Percentiles rank a stretch among this genome's conserved stretches.
phyloP scores from a whole-genome alignment of 345 rosid species.

The Theobroma cacao region DNA sequence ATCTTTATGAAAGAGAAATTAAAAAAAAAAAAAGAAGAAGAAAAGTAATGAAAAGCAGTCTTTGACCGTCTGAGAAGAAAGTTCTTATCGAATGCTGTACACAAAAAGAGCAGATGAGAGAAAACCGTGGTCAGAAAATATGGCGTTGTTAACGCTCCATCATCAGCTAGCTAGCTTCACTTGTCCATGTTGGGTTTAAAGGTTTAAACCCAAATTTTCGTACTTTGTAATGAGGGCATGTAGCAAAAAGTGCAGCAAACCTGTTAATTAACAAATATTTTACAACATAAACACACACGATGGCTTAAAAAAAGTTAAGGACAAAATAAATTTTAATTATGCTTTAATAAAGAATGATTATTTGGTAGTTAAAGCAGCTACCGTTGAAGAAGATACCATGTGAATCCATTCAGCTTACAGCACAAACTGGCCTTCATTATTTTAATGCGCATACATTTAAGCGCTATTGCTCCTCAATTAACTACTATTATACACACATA shows the following conservation, averaged over 20 bases:
- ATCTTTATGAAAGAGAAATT: no score
- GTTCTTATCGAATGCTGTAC: not conserved
- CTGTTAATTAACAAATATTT: not conserved
- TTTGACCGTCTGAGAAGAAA: not conserved
- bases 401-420: not conserved
- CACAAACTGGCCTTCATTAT: not conserved
- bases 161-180: not conserved
- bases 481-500: no score
- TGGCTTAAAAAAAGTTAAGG: no score
- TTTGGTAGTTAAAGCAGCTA: not conserved
- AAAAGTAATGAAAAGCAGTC: not conserved
- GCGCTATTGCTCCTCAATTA: not conserved
- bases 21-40: no score
- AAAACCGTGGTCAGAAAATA: not conserved
- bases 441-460: not conserved
- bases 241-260: not conserved
- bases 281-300: not conserved
- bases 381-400: conserved; percentile 8
- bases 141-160: not conserved
- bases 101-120: not conserved
- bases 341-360: not conserved
- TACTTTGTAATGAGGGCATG: not conserved
- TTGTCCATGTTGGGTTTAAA: not conserved
- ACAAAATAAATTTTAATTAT: not conserved
- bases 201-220: not conserved